Conservation (phyloP, 768 basidiomycete genomes). For the Rhodotorula kratochvilovae region DNA sequence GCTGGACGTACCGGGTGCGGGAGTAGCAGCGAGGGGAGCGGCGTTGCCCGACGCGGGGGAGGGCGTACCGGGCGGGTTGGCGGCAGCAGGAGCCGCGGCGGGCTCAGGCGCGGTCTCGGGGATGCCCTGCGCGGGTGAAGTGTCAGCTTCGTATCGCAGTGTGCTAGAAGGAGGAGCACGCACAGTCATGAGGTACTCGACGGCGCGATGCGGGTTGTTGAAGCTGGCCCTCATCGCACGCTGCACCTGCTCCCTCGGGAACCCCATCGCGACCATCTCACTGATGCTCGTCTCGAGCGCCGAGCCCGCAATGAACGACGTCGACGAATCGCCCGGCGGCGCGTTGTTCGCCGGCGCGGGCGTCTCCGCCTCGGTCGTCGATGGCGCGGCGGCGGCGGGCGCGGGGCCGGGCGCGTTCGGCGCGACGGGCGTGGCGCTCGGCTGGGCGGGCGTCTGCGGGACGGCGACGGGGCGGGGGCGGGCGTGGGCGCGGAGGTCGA, state of each 20-base stretch:
- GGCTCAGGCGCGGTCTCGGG: constrained; percentile 57
- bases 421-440: constrained; percentile 45
- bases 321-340: constrained; percentile 52
- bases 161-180: constrained; percentile 18
- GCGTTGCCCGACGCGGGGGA: constrained; percentile 46
- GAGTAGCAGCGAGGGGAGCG: constrained; percentile 50
- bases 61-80: constrained; percentile 33
- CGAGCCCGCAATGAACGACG: constrained; percentile 69
- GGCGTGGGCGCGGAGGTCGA: constrained; percentile 10
- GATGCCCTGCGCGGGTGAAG: constrained; percentile 61
- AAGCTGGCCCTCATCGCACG: constrained; percentile 84
- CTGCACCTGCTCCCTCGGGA: constrained; percentile 73
- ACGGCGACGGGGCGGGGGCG: constrained; percentile 39
- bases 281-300: constrained; percentile 70
- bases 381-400: constrained; percentile 45
- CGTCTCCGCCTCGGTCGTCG: constrained; percentile 43
- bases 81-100: constrained; percentile 47
- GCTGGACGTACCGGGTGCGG: constrained; percentile 44
- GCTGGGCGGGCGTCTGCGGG: constrained; percentile 45
- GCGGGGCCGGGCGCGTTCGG: constrained; percentile 44
- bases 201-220: constrained; percentile 96
- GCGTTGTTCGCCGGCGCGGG: constrained; percentile 46
- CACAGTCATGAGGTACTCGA: constrained; percentile 90
- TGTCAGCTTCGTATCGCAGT: neutral
- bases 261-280: constrained; percentile 93